These are phyloP conservation scores for Groenewaldozyma salmanticensis DNA, from an alignment of 805 yeast species.

Conservation along the genomic window DNA sequence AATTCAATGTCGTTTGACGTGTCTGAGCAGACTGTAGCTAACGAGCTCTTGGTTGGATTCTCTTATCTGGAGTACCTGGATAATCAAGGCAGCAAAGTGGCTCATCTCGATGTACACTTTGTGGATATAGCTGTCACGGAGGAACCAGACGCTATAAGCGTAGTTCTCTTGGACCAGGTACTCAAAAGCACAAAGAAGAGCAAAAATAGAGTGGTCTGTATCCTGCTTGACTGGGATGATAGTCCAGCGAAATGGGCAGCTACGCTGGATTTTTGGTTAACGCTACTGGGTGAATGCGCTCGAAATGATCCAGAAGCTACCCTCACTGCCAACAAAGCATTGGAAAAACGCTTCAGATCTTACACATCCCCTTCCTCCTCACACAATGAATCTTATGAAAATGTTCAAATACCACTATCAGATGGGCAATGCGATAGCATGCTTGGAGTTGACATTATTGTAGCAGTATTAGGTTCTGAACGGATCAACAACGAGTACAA, in stretches of 20 bases:
- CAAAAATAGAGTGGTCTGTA: slow-evolving; percentile 6
- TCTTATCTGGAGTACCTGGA: slow-evolving; percentile 20
- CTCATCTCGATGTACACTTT: slow-evolving; percentile 16
- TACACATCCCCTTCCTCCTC: slow-evolving; percentile 7
- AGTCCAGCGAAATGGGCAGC: slow-evolving; percentile 14
- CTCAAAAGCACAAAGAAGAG: slow-evolving; percentile 4
- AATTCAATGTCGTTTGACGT: not conserved
- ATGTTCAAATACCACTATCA: slow-evolving; percentile 21
- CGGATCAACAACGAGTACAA: slow-evolving; percentile 3
- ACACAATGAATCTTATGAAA: slow-evolving; percentile 1
- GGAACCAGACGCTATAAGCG: slow-evolving; percentile 9
- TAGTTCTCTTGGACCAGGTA: slow-evolving; percentile 11
- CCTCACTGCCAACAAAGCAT: not conserved
- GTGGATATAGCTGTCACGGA: slow-evolving; percentile 8
- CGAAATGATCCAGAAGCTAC: slow-evolving; percentile 8
- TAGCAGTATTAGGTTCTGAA: slow-evolving; percentile 18
- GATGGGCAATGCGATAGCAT: slow-evolving; percentile 23
- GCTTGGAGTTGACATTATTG: slow-evolving; percentile 20
- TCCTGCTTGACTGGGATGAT: slow-evolving; percentile 13
- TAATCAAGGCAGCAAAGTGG: slow-evolving; percentile 15
- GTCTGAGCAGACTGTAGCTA: slow-evolving; percentile 6
- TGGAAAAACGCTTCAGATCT: slow-evolving; percentile 11
- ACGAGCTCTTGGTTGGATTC: slow-evolving; percentile 20
- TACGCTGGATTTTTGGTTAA: slow-evolving; percentile 13
- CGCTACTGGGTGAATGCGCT: slow-evolving; percentile 9